phyloP scores from a whole-genome alignment of 768 basidiomycete genomes.

The Mycena indigotica region DNA sequence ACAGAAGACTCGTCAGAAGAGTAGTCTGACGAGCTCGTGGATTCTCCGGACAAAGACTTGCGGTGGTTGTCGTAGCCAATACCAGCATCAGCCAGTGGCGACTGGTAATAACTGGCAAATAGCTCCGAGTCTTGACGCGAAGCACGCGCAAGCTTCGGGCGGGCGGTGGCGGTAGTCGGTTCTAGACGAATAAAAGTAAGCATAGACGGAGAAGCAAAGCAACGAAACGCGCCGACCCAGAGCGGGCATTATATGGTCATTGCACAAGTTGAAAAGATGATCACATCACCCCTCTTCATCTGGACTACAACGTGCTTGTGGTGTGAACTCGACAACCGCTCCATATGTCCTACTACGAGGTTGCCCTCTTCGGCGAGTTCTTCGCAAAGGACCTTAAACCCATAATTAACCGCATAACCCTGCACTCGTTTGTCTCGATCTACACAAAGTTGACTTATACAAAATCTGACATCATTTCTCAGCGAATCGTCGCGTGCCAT shows the following conservation, averaged over 20 bases:
- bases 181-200: conserved; percentile 34
- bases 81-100: conserved; percentile 47
- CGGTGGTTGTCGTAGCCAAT: conserved; percentile 23
- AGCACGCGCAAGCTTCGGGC: conserved; percentile 18
- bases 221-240: neutral
- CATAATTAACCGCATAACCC: conserved; percentile 78
- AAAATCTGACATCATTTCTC: no score
- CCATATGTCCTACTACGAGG: conserved; percentile 68
- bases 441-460: no score
- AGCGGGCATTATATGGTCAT: neutral
- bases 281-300: neutral
- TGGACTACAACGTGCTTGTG: neutral
- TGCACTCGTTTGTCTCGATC: no score
- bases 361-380: conserved; percentile 82
- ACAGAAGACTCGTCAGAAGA: conserved; percentile 44
- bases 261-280: neutral
- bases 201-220: conserved; percentile 23
- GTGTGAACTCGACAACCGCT: conserved; percentile 5
- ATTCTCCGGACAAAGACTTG: conserved; percentile 26
- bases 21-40: conserved; percentile 54
- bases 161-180: conserved; percentile 19
- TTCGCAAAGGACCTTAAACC: conserved; percentile 73
- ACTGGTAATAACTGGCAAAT: conserved; percentile 59
- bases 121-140: conserved; percentile 33
- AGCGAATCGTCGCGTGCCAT: conserved; percentile 75